Percentiles rank a stretch among this genome's conserved stretches.
Conservation (phyloP, 2,329 filamentous ascomycete genomes). For the Dryadomyces sulphureus region DNA sequence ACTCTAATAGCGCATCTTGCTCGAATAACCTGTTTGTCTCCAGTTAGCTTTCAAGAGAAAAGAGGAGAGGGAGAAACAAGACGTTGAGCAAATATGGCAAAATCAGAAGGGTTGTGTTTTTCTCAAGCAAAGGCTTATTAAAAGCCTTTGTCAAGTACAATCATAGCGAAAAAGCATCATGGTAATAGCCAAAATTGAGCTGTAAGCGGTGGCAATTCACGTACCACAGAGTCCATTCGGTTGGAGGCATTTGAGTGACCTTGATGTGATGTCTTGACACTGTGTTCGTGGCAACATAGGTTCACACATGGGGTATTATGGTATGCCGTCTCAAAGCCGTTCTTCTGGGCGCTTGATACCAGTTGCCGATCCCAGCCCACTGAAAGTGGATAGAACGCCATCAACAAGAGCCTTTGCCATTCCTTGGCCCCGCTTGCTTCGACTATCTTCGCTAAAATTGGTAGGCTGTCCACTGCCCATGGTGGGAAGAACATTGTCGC, state of each 20-base stretch:
- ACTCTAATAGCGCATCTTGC: too few species aligned
- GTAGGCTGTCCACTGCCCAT: conserved; percentile 51
- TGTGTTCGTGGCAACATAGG: too few species aligned
- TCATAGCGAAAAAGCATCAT: conserved; percentile 13
- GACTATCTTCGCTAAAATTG: conserved; percentile 22
- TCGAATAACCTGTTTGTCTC: too few species aligned
- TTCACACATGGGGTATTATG: too few species aligned
- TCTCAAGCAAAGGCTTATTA: conserved; percentile 9
- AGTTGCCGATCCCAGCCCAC: conserved; percentile 24
- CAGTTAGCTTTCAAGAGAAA: neutral
- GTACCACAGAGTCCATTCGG: too few species aligned
- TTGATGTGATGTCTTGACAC: too few species aligned
- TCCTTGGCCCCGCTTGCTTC: conserved; percentile 37
- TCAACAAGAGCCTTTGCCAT: conserved; percentile 54
- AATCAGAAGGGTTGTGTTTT: conserved; percentile 8
- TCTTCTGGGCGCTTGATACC: conserved; percentile 26
- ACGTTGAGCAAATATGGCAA: neutral
- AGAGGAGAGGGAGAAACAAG: neutral
- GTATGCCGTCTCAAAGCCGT: conserved; percentile 12
- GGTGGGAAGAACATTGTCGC: conserved; percentile 86
- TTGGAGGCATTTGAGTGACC: too few species aligned
- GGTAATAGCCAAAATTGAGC: conserved; percentile 3
- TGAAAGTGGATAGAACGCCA: conserved; percentile 36
- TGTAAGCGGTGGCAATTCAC: too few species aligned
- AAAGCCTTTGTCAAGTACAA: conserved; percentile 11